Base-by-base conservation (phyloP, 2,329 filamentous ascomycete genomes). In the Escovopsis sp. region DNA sequence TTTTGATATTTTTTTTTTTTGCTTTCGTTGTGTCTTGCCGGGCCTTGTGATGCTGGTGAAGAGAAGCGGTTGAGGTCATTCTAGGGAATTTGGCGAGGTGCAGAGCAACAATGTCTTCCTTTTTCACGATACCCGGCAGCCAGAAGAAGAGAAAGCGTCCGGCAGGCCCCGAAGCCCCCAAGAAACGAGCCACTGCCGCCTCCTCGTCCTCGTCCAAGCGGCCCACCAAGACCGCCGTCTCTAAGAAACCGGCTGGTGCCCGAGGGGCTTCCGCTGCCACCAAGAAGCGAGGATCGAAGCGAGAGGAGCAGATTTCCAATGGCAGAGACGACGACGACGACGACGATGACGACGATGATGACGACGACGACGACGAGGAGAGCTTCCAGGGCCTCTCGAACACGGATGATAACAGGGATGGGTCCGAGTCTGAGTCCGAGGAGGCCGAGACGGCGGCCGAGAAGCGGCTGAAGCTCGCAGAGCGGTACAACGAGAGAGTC, bases 401-500 rank as follows among this genome's bases (percentile, higher is more conserved):
- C 29, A 62, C 60, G 17, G 62, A 61, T 27, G 66, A 66, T 14
- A 66, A 64, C 19, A 8, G 21, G 21, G 21, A 23, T 11, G 2
- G 21, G 21, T 3, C 8, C 21, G 21, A 11, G 21, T 60, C 50
- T 8, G 44, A 59, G 2, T 60, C 40, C 29, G 47, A 75, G 41
- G 82, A 85, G 42, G 75, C 73, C 43, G 88, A 96, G 63, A 96
- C 90, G 16, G 86, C 81, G 2, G 87, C 85, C 26, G 86, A 94
- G 53, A 79, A 84, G 56, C 72, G 90, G 47, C 61, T 94, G 49
- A 76, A 84, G 44, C 70, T 98, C 19, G 90, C 90, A 21, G 85
- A 96, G 61, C 76, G 83, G 49, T 96, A 98, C 55, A 70, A 98
- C 36, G 80, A 94, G 36, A 94, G 93, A 53, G 76, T 94, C 42